Evolutionary conservation across 1,139 yeast species (phyloP), one percentile per base, ranked within the genome.

Genomic region (Chernovozyma sophiae-reginae): DNA sequence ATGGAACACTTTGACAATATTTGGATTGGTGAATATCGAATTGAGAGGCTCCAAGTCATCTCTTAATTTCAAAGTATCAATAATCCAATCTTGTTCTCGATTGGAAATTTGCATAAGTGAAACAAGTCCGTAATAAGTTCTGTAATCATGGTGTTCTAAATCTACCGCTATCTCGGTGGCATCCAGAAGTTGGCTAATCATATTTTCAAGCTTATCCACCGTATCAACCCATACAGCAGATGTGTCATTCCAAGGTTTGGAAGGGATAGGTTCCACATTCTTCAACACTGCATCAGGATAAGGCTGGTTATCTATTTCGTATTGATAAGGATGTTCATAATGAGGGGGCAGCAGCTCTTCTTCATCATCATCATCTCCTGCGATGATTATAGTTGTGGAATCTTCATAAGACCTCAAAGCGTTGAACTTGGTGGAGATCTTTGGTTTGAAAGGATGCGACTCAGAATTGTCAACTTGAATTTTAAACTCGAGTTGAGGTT

Each of bases 61-160:
- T 42, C 97, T 68, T 32, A 94, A 70, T 2, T 75, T 76, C 20
- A 81, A 68, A 0, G 96, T 84, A 53, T 87, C 96, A 3, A 87
- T 68, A n/a, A 87, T 66, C 82, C 81, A 94, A 58, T 79, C 98
- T 43, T 77, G 72, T n/a, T 78, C 77, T 38, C 95, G 66, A 34
- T 83, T 81, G 37, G 95, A 84, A 15, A 94, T 81, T 60, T 94
- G 99, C 96, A 94, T 87, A 37, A 94, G 66, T 58, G 94, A 89
- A 1, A 90, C 95, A 34, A 94, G 65, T 33, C 99, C 99, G 49
- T 83, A 81, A 51, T 86, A 94, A 0, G 96, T 74, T 58, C 97
- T 72, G 55, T 77, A 85, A 52, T 90, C 97, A 55, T 94, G 98
- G 59, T 94, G 98, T 55, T 94, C 99, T 46, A 94, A 74, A 69